Evolutionary conservation across 148 eudicot genomes (phyloP).

Genomic region (Selenicereus undatus): DNA sequence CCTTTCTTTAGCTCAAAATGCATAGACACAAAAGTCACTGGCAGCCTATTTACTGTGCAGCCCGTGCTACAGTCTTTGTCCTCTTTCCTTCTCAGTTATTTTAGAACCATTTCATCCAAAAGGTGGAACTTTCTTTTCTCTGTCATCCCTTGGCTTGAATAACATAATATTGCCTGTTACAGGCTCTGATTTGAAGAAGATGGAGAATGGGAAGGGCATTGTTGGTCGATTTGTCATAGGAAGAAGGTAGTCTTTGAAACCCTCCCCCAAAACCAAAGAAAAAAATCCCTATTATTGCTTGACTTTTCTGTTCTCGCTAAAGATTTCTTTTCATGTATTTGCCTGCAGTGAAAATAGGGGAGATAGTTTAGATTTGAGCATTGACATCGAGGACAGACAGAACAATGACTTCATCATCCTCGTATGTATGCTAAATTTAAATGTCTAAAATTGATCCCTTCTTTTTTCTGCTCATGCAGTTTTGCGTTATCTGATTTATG

Average conservation of each 20-base stretch:
- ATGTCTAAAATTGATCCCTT: neutral
- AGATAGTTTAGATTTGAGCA: conserved; percentile 66
- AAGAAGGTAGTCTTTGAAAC: conserved; percentile 45
- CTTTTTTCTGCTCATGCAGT: neutral
- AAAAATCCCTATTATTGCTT: neutral
- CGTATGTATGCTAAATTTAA: conserved; percentile 38
- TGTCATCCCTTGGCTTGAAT: neutral
- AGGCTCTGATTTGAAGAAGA: conserved; percentile 57
- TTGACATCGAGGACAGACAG: conserved; percentile 64
- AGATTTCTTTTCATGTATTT: conserved; percentile 17
- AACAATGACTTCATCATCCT: conserved; percentile 69
- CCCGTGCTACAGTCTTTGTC: neutral
- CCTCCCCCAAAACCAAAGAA: neutral
- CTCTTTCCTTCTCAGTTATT: neutral
- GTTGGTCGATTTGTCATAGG: conserved; percentile 76
- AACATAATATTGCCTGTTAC: conserved; percentile 16
- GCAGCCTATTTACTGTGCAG: neutral
- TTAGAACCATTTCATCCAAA: neutral
- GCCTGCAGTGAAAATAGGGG: conserved; percentile 69
- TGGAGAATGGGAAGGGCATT: conserved; percentile 67
- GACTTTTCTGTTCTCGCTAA: conserved; percentile 3
- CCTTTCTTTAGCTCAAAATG: no score
- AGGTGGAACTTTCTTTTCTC: neutral
- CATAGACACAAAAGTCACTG: neutral
- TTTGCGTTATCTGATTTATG: conserved; percentile 3